These are phyloP conservation scores for Paecilomyces sp. DNA, from an alignment of 2,329 filamentous ascomycete species.

Conservation along the genomic window DNA sequence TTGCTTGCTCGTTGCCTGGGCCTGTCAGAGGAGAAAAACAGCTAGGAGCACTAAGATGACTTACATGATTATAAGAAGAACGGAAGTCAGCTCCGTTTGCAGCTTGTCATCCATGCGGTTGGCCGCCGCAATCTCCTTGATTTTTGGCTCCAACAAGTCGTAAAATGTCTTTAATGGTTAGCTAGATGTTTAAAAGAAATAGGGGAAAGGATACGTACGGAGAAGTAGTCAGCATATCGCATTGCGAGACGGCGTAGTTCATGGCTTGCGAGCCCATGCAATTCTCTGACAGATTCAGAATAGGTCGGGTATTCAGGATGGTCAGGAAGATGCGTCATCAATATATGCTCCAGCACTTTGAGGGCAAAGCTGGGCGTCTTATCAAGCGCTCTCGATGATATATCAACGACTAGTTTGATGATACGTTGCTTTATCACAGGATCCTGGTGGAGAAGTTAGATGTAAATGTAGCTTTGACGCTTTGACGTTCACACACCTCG, in stretches of 20 bases:
- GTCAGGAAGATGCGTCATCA: slow-evolving; percentile 72
- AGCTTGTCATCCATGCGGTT: slow-evolving; percentile 73
- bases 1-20: slow-evolving; percentile 69
- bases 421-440: slow-evolving; percentile 76
- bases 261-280: slow-evolving; percentile 76
- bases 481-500: slow-evolving; percentile 18
- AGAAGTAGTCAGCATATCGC: slow-evolving; percentile 84
- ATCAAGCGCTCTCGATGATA: slow-evolving; percentile 73
- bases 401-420: slow-evolving; percentile 73
- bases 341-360: slow-evolving; percentile 82
- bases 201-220: slow-evolving; percentile 43
- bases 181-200: slow-evolving; percentile 1
- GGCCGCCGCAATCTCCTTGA: slow-evolving; percentile 68
- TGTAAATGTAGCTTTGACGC: neutral
- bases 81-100: slow-evolving; percentile 77
- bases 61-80: slow-evolving; percentile 86
- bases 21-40: slow-evolving; percentile 7
- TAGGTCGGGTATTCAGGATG: slow-evolving; percentile 65
- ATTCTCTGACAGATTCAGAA: slow-evolving; percentile 81
- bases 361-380: slow-evolving; percentile 75
- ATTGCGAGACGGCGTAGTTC: slow-evolving; percentile 84
- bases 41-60: slow-evolving; percentile 14
- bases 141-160: slow-evolving; percentile 73
- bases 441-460: slow-evolving; percentile 46
- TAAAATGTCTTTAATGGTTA: slow-evolving; percentile 60